Conservation (phyloP, 306 rosid species). For the Quercus gilva region DNA sequence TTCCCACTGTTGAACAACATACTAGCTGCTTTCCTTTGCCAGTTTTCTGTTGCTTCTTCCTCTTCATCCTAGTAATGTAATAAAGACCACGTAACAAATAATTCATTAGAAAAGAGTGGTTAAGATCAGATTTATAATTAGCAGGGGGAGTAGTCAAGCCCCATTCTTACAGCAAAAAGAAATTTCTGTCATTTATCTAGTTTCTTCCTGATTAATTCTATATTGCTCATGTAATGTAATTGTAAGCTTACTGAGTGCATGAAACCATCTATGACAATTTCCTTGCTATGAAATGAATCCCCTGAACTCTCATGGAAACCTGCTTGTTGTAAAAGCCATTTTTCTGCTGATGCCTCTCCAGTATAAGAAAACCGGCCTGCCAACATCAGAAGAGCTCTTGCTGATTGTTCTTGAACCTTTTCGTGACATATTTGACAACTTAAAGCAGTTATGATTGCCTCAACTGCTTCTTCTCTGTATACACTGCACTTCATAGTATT, state of each 20-base stretch:
- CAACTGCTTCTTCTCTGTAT: conserved; percentile 80
- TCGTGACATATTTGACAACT: conserved; percentile 38
- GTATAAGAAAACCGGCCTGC: conserved; percentile 61
- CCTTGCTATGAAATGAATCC: conserved; percentile 38
- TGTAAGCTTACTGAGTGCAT: conserved; percentile 36
- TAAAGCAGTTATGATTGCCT: conserved; percentile 51
- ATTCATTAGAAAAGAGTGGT: conserved; percentile 1
- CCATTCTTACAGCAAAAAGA: neutral
- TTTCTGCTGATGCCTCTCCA: conserved; percentile 59
- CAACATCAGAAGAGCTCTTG: conserved; percentile 61
- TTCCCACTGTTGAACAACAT: conserved; percentile 53
- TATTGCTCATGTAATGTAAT: neutral
- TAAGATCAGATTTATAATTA: neutral
- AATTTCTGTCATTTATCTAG: neutral
- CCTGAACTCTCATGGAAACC: conserved; percentile 46
- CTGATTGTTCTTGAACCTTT: conserved; percentile 56
- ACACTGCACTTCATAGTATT: conserved; percentile 56
- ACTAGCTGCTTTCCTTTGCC: conserved; percentile 65
- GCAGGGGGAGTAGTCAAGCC: neutral
- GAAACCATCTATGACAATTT: conserved; percentile 30
- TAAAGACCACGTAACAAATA: neutral
- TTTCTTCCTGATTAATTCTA: neutral
- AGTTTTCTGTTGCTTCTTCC: conserved; percentile 50
- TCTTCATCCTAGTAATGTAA: conserved; percentile 41
- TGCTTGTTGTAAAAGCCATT: conserved; percentile 63